Evolutionary conservation across 345 rosid genomes (phyloP), one percentile per base, ranked within the genome.

Genomic region (Acer negundo): DNA sequence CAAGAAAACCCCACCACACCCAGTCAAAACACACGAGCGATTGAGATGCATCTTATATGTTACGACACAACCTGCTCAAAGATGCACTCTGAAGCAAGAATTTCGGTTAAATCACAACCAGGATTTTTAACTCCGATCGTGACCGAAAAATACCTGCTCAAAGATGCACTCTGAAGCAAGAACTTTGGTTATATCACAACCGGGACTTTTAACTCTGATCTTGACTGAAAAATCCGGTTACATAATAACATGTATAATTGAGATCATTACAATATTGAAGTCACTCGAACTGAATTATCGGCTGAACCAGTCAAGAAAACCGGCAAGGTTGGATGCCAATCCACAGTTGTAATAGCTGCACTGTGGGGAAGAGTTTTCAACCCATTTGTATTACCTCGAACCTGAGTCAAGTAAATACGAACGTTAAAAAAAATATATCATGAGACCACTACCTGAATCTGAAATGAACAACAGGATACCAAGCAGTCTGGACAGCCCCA

Each of bases 311-410:
- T 91, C 85, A 89, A 76, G 86, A 84, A 91, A 55, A 89, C 70
- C 24, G 95, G 95, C 81, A 88, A 80, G 24, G 88, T 86, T 20
- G 95, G 95, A 75, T 91, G 95, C 93, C 95, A 91, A 68, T 91
- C 95, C 68, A 91, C 93, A 1, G 95, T 87, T 46, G 89, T 85
- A 77, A 91, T 82, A 35, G 89, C 83, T 28, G 91, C 89, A 77
- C 71, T 81, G 78, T 91, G 95, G 4, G 95, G 86, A 61, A 91
- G 95, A 47, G 84, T 86, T 83, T 77, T 85, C 79, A 81, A 80
- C 42, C 93, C 93, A 49, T 80, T 85, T 24, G 77, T 59, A 69
- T 83, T 81, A 62, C 91, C 88, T 65, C 84, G 87, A 73, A 85
- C 87, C 92, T 89, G 82, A 82, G 74, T 26, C 77, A 75, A 24